Base-by-base conservation (phyloP, 2,329 filamentous ascomycete genomes). In the Pseudocercospora eumusae region DNA sequence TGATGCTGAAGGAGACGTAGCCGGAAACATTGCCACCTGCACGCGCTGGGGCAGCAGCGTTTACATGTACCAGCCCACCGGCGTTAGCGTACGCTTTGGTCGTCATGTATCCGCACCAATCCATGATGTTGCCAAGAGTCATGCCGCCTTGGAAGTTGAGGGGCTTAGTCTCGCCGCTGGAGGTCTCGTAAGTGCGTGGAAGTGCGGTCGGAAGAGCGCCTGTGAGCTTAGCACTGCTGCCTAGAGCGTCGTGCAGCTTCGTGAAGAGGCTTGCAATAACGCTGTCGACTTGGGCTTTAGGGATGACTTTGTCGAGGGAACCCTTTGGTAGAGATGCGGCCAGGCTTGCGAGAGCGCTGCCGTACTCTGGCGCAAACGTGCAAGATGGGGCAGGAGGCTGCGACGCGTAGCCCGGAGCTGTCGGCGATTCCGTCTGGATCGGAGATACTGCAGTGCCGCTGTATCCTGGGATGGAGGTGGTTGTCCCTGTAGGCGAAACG, bases 91-190 rank as follows among this genome's bases (percentile, higher is more conserved):
- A 65, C 21, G 31, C 40, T 25, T 60, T 57, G 45, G 60, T 57
- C 7, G 57, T 60, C 21, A 65, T 56, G 52, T 65, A 65, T 3
- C 49, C 63, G 45, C 60, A 62, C 63, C 63, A 65, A 49, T 65
- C 63, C 23, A 65, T n/a, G 21, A 62, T 60, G 57, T 65, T 65
- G 20, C 55, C 60, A 2, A 65, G 36, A 18, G 63, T 62, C 63
- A 65, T 65, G 31, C 57, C 63, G 11, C 57, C 57, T n/a, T 62
- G 53, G 53, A 47, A 65, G 31, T 42, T 44, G 11, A 65, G 20
- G 8, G 56, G 53, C 31, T 40, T 23, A 13, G 47, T 49, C 28
- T 44, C 47, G 36, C 63, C 63, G 21, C 33, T 56, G 28, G 47
- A 52, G 27, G 33, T 54, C 21, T 50, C 42, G 45, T 61, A 61